Conservation (phyloP, 2,329 filamentous ascomycete genomes). For the Macrophomina pseudophaseolina region DNA sequence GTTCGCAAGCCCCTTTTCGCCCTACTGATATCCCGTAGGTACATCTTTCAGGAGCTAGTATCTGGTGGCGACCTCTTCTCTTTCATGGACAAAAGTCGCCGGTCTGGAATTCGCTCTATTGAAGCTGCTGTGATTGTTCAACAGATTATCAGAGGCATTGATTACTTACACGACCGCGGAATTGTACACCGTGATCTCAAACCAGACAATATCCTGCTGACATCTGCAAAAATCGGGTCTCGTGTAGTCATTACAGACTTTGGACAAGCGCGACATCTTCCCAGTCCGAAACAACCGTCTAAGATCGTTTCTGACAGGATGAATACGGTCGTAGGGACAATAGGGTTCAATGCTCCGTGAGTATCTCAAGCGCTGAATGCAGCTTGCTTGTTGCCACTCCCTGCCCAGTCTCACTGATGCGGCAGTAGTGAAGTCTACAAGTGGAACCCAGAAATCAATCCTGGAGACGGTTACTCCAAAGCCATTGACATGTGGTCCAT, state of each 20-base stretch:
- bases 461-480: slow-evolving; percentile 58
- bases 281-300: slow-evolving; percentile 13
- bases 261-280: slow-evolving; percentile 57
- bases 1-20: neutral
- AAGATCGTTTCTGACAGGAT: slow-evolving; percentile 48
- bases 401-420: slow-evolving; percentile 9
- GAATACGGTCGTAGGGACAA: slow-evolving; percentile 60
- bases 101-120: slow-evolving; percentile 51
- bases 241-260: slow-evolving; percentile 67
- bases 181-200: slow-evolving; percentile 69
- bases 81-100: slow-evolving; percentile 58
- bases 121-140: slow-evolving; percentile 60
- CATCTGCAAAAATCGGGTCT: slow-evolving; percentile 55
- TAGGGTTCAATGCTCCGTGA: slow-evolving; percentile 64
- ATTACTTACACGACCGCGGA: slow-evolving; percentile 60
- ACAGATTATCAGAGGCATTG: slow-evolving; percentile 63
- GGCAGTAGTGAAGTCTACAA: slow-evolving; percentile 42
- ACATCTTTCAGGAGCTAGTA: slow-evolving; percentile 66
- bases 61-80: slow-evolving; percentile 67
- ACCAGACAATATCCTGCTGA: slow-evolving; percentile 67
- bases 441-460: slow-evolving; percentile 35
- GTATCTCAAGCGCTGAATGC: slow-evolving; percentile 37
- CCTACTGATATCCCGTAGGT: slow-evolving; percentile 43
- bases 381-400: neutral
- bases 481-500: slow-evolving; percentile 68